Evolutionary conservation across 2,329 filamentous ascomycete genomes (phyloP), one percentile per base, ranked within the genome.

Genomic region (Talaromyces albobiverticillius): DNA sequence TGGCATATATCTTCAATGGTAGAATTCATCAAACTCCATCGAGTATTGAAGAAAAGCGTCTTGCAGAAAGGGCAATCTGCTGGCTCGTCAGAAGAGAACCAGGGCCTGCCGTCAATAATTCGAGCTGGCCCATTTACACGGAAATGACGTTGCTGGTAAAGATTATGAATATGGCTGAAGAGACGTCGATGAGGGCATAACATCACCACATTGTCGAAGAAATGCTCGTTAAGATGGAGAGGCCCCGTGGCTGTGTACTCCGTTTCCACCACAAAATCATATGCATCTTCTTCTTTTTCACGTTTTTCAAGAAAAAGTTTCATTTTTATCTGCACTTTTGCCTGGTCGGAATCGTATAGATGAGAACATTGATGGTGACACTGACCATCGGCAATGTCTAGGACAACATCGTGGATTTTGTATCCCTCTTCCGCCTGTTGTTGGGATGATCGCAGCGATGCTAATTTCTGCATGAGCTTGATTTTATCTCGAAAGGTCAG

Each of bases 401-500:
- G 13, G n/a, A n/a, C n/a, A n/a, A n/a, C n/a, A n/a, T n/a, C n/a
- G n/a, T n/a, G n/a, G n/a, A n/a, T n/a, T n/a, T n/a, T n/a, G n/a
- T n/a, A n/a, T n/a, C n/a, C n/a, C n/a, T n/a, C n/a, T n/a, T n/a
- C n/a, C n/a, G n/a, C n/a, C n/a, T n/a, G n/a, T n/a, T n/a, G n/a
- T n/a, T n/a, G n/a, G n/a, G n/a, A n/a, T n/a, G n/a, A n/a, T n/a
- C n/a, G n/a, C n/a, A n/a, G n/a, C n/a, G n/a, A n/a, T n/a, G n/a
- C n/a, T 10, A 47, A 22, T 23, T 25, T 34, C 32, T 36, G 31
- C 29, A 34, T 29, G 20, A 47, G 18, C 32, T 47, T 47, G 14
- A 11, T 34, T 47, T 47, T 36, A 32, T 47, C 45, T 25, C 45
- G 45, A 47, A 47, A 47, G 26, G 45, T 47, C 25, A 47, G 31